These are phyloP conservation scores for Pythium coloratum DNA, from an alignment of 352 stramenopile species.

Conservation along the genomic window DNA sequence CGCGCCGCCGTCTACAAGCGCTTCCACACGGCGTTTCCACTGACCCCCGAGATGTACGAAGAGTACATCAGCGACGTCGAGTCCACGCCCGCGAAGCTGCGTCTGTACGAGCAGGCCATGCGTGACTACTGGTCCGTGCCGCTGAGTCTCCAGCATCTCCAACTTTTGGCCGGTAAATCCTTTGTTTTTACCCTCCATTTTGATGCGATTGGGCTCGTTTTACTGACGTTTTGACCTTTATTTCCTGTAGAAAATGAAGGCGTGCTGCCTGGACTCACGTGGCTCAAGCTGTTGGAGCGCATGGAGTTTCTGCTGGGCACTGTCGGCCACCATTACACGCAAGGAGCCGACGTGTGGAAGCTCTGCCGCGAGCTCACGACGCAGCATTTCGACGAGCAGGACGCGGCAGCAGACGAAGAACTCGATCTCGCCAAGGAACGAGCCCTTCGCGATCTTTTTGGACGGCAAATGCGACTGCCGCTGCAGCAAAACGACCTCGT, in stretches of 20 bases:
- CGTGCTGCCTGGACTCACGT: slow-evolving; percentile 4
- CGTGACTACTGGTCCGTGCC: slow-evolving; percentile 62
- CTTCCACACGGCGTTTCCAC: slow-evolving; percentile 58
- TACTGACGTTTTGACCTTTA: neutral
- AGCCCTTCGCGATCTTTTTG: slow-evolving; percentile 42
- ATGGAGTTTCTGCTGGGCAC: slow-evolving; percentile 40
- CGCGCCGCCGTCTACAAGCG: slow-evolving; percentile 36
- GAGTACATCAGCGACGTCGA: slow-evolving; percentile 51
- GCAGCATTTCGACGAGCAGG: slow-evolving; percentile 34
- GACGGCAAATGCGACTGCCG: slow-evolving; percentile 55
- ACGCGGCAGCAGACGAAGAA: neutral
- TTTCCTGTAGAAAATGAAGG: slow-evolving; percentile 16
- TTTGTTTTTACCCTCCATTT: neutral
- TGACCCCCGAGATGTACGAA: slow-evolving; percentile 56
- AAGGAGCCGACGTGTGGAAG: slow-evolving; percentile 63
- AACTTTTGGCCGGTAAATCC: slow-evolving; percentile 36
- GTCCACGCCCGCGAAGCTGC: slow-evolving; percentile 22
- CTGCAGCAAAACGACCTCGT: slow-evolving; percentile 71
- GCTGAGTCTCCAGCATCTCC: slow-evolving; percentile 40
- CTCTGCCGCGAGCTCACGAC: slow-evolving; percentile 46
- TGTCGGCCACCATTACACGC: slow-evolving; percentile 50
- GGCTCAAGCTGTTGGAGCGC: slow-evolving; percentile 23
- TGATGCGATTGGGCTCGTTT: neutral
- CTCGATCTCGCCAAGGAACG: slow-evolving; percentile 36
- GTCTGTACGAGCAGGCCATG: slow-evolving; percentile 41